Percentiles rank a stretch among this genome's conserved stretches.
These are phyloP conservation scores for Alternaria dauci DNA, from an alignment of 2,329 filamentous ascomycete genomes.

Conservation along the genomic window DNA sequence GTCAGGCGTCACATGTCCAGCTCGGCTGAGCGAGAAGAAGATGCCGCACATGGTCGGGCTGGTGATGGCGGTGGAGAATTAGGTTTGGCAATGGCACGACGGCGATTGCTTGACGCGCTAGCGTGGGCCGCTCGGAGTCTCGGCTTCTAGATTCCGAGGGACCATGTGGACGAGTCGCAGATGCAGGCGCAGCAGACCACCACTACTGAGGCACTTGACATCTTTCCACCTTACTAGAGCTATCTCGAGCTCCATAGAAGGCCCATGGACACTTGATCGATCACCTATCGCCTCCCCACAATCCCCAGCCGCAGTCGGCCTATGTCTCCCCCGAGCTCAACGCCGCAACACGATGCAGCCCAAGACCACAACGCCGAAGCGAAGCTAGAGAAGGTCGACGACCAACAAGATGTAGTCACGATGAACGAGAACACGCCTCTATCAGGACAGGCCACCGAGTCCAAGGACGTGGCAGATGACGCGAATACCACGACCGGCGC, in stretches of 20 bases:
- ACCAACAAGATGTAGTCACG: slow-evolving; percentile 12
- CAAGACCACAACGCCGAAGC: slow-evolving; percentile 29
- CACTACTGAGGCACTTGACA: slow-evolving; percentile 16
- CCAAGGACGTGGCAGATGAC: not conserved
- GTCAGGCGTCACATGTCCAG: slow-evolving; percentile 34
- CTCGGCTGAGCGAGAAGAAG: slow-evolving; percentile 58
- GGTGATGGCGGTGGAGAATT: slow-evolving; percentile 19
- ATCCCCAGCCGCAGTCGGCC: slow-evolving; percentile 35
- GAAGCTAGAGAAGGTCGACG: slow-evolving; percentile 27
- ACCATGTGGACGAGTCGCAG: slow-evolving; percentile 23
- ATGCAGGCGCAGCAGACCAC: slow-evolving; percentile 23
- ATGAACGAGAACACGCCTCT: not conserved
- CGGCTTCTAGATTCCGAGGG: slow-evolving; percentile 32
- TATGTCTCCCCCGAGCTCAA: slow-evolving; percentile 48
- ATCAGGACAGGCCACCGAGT: not conserved
- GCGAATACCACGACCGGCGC: slow-evolving; percentile 20
- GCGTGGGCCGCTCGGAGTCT: slow-evolving; percentile 27
- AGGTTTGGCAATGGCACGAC: slow-evolving; percentile 12
- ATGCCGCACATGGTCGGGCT: slow-evolving; percentile 56
- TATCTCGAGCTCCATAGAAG: slow-evolving; percentile 15
- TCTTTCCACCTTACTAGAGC: slow-evolving; percentile 12
- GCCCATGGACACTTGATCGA: slow-evolving; percentile 35
- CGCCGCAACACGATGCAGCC: slow-evolving; percentile 43
- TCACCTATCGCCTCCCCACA: slow-evolving; percentile 1
- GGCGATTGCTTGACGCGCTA: slow-evolving; percentile 4